phyloP scores from a whole-genome alignment of 2,329 filamentous ascomycete genomes.

The Fusarium cyanostomum region DNA sequence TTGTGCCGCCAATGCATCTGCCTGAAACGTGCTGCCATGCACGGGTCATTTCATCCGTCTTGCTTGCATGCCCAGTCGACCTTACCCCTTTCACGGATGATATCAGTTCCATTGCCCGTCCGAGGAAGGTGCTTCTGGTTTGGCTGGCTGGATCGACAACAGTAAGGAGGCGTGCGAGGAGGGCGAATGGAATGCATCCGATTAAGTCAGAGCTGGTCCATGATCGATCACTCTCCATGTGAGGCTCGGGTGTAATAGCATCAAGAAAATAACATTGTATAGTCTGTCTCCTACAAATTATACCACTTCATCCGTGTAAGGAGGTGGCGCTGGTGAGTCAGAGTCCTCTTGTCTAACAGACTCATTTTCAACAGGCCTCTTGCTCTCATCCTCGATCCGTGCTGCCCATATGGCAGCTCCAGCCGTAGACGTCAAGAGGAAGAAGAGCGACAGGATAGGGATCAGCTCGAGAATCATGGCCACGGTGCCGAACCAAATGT shows the following conservation, averaged over 20 bases:
- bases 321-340: conserved; percentile 37
- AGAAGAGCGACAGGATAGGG: conserved; percentile 91
- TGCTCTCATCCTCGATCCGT: conserved; percentile 72
- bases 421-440: conserved; percentile 85
- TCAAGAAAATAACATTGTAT: not conserved
- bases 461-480: conserved; percentile 88
- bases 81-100: not conserved
- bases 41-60: not conserved
- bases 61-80: not conserved
- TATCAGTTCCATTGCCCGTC: not conserved
- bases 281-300: conserved; percentile 6
- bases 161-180: not conserved
- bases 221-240: not conserved
- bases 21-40: not conserved
- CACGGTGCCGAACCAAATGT: conserved; percentile 91
- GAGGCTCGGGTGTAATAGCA: not conserved
- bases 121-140: not conserved
- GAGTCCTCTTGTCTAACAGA: conserved; percentile 21
- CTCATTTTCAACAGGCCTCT: conserved; percentile 29
- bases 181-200: not conserved
- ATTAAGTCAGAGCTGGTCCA: not conserved
- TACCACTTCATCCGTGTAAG: conserved; percentile 44
- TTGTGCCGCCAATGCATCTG: not conserved
- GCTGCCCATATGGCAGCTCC: conserved; percentile 89
- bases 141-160: not conserved